Percentiles rank a stretch among this genome's conserved stretches.
phyloP scores from a whole-genome alignment of 2,329 filamentous ascomycete genomes.

The Cytospora paraplurivora region DNA sequence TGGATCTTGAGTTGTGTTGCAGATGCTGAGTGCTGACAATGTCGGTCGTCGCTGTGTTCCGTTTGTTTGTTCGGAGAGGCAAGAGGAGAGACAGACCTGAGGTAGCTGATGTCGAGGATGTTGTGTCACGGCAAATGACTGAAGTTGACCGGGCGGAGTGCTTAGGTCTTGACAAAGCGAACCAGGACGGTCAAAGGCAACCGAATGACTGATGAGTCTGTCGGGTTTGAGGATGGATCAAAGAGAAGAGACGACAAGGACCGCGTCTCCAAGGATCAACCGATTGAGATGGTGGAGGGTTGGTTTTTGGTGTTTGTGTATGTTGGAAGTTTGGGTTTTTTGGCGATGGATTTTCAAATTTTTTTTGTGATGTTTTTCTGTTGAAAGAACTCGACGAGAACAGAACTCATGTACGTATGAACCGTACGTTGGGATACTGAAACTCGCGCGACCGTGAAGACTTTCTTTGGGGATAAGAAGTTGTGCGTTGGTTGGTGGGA shows the following conservation, averaged over 20 bases:
- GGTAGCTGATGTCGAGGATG: slow-evolving; percentile 5
- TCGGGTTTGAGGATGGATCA: slow-evolving; percentile 28
- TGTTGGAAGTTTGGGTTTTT: slow-evolving; percentile 38
- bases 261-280: slow-evolving; percentile 25
- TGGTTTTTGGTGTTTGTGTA: slow-evolving; percentile 24
- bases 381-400: slow-evolving; percentile 57
- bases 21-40: background rate
- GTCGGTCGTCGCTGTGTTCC: background rate
- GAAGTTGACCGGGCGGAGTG: slow-evolving; percentile 17
- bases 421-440: slow-evolving; percentile 52
- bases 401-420: slow-evolving; percentile 59
- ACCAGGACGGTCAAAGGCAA: slow-evolving; percentile 27
- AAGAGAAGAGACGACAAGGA: slow-evolving; percentile 25
- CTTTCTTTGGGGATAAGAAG: slow-evolving; percentile 49
- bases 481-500: slow-evolving; percentile 44
- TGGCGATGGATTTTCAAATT: slow-evolving; percentile 59
- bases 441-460: slow-evolving; percentile 49
- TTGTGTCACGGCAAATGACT: slow-evolving; percentile 22
- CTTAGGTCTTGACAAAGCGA: slow-evolving; percentile 29
- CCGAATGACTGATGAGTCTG: slow-evolving; percentile 17
- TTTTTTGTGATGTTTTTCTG: slow-evolving; percentile 61
- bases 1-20: background rate
- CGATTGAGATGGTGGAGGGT: slow-evolving; percentile 10
- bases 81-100: slow-evolving; percentile 18
- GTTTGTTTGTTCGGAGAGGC: background rate